These are phyloP conservation scores for Gracilaria vermiculophylla DNA, from an alignment of 23 red algal species.

Conservation along the genomic window DNA sequence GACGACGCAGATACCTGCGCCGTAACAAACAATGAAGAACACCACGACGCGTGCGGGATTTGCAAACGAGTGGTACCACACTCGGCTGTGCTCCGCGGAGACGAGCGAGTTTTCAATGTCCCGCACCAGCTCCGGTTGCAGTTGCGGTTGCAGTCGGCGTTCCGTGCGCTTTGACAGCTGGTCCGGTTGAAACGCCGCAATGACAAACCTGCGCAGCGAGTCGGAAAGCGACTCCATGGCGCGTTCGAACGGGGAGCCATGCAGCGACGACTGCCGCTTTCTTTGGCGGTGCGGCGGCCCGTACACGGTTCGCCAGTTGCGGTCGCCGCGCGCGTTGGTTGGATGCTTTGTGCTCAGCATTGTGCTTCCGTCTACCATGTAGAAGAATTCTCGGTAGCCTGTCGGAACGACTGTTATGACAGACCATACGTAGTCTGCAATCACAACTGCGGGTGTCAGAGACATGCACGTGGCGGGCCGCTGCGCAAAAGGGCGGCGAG, in stretches of 20 bases:
- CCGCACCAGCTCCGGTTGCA: neutral
- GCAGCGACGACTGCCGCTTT: neutral
- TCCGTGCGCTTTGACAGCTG: slow-evolving; percentile 1
- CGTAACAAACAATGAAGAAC: neutral
- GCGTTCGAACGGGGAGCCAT: neutral
- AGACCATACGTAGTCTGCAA: slow-evolving; percentile 51
- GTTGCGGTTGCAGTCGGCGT: slow-evolving; percentile 1
- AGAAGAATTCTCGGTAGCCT: slow-evolving; percentile 78
- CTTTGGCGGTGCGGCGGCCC: slow-evolving; percentile 27
- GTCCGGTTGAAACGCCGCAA: neutral
- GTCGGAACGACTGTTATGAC: slow-evolving; percentile 65
- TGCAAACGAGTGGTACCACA: neutral
- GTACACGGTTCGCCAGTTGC: slow-evolving; percentile 77
- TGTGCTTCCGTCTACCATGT: slow-evolving; percentile 52
- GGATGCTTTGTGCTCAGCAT: slow-evolving; percentile 61
- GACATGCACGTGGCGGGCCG: neutral
- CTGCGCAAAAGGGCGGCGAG: neutral
- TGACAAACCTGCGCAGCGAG: neutral
- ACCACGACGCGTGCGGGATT: neutral
- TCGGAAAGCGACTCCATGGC: slow-evolving; percentile 11
- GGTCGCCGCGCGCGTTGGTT: slow-evolving; percentile 13
- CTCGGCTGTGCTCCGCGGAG: neutral
- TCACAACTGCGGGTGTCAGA: neutral
- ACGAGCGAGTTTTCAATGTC: slow-evolving; percentile 9
- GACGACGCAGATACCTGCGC: neutral